These are phyloP conservation scores for Citrus glauca DNA, from an alignment of 345 rosid species.

Conservation along the genomic window DNA sequence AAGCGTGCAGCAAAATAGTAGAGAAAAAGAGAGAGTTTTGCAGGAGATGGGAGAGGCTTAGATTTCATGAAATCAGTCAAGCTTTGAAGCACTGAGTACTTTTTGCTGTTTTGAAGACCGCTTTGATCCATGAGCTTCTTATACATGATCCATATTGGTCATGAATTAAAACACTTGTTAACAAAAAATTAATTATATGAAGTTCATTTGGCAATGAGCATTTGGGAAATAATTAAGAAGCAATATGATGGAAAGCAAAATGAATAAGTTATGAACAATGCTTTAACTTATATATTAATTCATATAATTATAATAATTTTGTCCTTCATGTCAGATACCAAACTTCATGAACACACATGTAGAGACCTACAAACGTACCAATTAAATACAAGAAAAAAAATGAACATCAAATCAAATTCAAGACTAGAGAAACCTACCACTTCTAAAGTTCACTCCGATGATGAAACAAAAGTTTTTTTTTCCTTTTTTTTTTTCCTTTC, in stretches of 20 bases:
- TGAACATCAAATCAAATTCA: no score
- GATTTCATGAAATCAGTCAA: constrained; percentile 2
- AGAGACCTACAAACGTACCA: constrained; percentile 15
- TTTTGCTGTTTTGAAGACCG: constrained; percentile 5
- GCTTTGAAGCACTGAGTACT: neutral
- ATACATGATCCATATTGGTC: no score
- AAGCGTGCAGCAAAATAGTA: neutral
- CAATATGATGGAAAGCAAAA: neutral
- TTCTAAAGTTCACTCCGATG: constrained; percentile 6
- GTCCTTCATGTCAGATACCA: constrained; percentile 19
- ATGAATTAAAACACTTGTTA: no score
- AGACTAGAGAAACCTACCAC: constrained; percentile 23
- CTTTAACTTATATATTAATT: neutral
- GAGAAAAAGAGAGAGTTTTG: neutral
- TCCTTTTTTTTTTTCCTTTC: neutral
- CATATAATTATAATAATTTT: neutral
- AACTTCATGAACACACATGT: constrained; percentile 20
- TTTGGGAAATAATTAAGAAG: neutral
- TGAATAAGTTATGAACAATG: no score
- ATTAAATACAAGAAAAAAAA: constrained; percentile 5
- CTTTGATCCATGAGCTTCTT: neutral
- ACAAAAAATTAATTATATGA: neutral
- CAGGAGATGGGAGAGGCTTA: constrained; percentile 7
- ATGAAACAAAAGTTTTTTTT: neutral
- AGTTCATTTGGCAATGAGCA: neutral